Conservation (phyloP, 257 asterid species). For the Asclepias syriaca region DNA sequence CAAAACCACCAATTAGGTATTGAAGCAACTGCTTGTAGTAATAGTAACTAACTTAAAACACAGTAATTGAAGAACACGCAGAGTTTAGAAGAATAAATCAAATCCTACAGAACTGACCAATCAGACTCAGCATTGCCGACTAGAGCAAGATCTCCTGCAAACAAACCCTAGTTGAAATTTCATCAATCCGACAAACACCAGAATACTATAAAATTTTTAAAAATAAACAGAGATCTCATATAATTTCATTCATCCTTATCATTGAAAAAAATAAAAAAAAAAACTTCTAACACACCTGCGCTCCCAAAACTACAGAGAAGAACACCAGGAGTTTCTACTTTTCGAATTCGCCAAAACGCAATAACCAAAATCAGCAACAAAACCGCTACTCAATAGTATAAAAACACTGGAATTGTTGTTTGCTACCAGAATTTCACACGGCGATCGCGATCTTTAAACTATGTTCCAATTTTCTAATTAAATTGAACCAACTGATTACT, state of each 20-base stretch:
- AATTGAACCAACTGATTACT: neutral
- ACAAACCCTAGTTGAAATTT: slow-evolving; percentile 34
- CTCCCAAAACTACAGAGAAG: slow-evolving; percentile 4
- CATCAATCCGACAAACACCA: slow-evolving; percentile 23
- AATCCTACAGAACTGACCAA: slow-evolving; percentile 36
- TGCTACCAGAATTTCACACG: slow-evolving; percentile 10
- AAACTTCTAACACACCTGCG: neutral
- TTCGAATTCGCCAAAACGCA: neutral
- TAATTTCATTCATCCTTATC: slow-evolving; percentile 1
- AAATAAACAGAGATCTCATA: slow-evolving; percentile 19
- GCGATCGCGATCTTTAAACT: slow-evolving; percentile 27
- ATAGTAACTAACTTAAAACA: slow-evolving; percentile 5
- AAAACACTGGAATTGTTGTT: slow-evolving; percentile 2
- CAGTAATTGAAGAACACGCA: neutral
- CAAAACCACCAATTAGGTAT: slow-evolving; percentile 4
- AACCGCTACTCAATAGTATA: neutral
- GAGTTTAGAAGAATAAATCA: neutral
- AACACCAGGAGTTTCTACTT: slow-evolving; percentile 9
- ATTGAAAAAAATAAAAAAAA: neutral
- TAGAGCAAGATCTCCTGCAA: slow-evolving; percentile 42
- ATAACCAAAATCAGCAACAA: slow-evolving; percentile 7
- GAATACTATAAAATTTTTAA: slow-evolving; percentile 15
- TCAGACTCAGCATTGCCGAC: slow-evolving; percentile 56
- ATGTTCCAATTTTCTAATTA: slow-evolving; percentile 13
- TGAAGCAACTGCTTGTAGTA: slow-evolving; percentile 2